Base-by-base conservation (phyloP, 192 early-diverging fungal genomes). In the Coemansia sp. region DNA sequence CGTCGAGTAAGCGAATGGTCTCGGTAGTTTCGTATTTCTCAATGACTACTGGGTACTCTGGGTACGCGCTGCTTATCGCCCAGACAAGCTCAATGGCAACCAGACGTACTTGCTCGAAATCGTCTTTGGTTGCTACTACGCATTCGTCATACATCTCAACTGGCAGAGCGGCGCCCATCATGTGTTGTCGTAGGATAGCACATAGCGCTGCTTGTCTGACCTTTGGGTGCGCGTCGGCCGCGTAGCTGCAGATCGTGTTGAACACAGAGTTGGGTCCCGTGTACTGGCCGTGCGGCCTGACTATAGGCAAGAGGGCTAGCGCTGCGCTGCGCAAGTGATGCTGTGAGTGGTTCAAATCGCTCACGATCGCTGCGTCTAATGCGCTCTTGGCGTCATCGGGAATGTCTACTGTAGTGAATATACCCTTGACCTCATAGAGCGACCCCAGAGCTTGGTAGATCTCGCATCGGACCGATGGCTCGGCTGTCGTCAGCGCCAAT, bases 61-160 rank as follows among this genome's bases (percentile, higher is more conserved):
- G 80, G 36, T 88, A 86, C 39, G 84, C 67, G 20, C 79, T 80
- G 71, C 87, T 85, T 38, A 90, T 70, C 3, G 85, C 77, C 90
- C 88, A 90, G 47, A 94, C 81, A 9, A 94, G 78, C 66, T 89
- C 87, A 5, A 91, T 78, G 2, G 90, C 91, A 1, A 80, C 84
- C 73, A 92, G 72, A 49, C 92, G 88, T 29, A 94, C 90, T 64
- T 92, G 87, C 74, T 92, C 90, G 47, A 83, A 87, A 43, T 91
- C 91, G 66, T 94, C 92, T 10, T 85, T 81, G 24, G 92, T 85
- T 0, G 89, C 85, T n/a, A 79, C 72, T 22, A 91, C 89, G 27
- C 86, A 87, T 5, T 89, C 84, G 52, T 85, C 80, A 69, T 94
- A 94, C 73, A 90, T 81, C 13, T 76, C 73, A 3, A 74, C 76